phyloP scores from a whole-genome alignment of 1,284 basidiomycete species.

The Ustilago vetiveriae region DNA sequence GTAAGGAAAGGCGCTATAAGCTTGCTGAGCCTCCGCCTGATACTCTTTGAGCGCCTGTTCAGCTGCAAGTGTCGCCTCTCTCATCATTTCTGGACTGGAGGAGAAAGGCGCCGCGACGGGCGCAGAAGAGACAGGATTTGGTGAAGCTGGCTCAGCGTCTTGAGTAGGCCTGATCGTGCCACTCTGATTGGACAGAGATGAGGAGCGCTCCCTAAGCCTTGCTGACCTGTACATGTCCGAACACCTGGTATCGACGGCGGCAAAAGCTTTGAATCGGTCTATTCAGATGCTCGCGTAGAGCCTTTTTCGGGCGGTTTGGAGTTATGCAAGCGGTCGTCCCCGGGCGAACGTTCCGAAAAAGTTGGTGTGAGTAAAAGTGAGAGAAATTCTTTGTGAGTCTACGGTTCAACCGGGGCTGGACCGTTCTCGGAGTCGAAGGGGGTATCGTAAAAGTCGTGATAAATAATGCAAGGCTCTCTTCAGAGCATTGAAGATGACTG shows the following conservation, averaged over 20 bases:
- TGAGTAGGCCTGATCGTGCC: background rate
- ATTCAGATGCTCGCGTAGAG: no score
- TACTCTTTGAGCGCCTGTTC: conserved; percentile 19
- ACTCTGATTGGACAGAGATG: conserved; percentile 10
- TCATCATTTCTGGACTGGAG: conserved; percentile 17
- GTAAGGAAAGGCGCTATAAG: conserved; percentile 10
- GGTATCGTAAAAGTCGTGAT: conserved; percentile 30
- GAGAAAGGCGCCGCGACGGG: conserved; percentile 10
- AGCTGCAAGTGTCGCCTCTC: conserved; percentile 20
- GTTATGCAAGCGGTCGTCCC: no score
- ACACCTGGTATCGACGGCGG: background rate
- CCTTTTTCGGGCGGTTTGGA: no score
- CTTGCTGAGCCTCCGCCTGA: conserved; percentile 19
- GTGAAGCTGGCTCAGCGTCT: background rate
- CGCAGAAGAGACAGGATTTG: background rate
- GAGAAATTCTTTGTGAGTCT: conserved; percentile 1
- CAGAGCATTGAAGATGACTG: background rate
- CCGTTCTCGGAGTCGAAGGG: conserved; percentile 7
- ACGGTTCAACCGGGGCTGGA: no score
- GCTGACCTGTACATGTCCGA: conserved; percentile 13
- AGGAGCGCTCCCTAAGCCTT: conserved; percentile 15
- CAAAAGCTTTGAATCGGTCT: conserved; percentile 2
- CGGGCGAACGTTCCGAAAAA: no score
- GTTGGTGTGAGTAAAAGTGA: background rate
- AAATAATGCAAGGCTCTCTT: background rate